Evolutionary conservation across 352 stramenopile species (phyloP).

Genomic region (Thraustotheca clavata): DNA sequence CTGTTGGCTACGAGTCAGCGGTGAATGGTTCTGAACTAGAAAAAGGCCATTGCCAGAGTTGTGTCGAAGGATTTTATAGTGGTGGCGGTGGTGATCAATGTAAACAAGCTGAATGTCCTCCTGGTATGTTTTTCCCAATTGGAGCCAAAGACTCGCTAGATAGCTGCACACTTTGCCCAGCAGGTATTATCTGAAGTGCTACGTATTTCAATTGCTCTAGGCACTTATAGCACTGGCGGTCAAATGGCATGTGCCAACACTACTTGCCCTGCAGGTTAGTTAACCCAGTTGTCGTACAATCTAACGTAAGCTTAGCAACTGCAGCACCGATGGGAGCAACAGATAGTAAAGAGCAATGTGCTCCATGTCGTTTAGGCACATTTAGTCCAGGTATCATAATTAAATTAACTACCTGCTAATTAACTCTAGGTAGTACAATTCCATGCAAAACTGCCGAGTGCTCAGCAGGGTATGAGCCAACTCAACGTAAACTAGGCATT

Average conservation of each 20-base stretch:
- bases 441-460: conserved; percentile 35
- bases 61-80: conserved; percentile 32
- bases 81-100: conserved; percentile 34
- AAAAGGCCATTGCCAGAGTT: conserved; percentile 38
- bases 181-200: not conserved
- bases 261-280: conserved; percentile 18
- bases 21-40: conserved; percentile 24
- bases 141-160: conserved; percentile 16
- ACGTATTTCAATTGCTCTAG: not conserved
- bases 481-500: conserved; percentile 24
- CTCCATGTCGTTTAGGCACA: conserved; percentile 31
- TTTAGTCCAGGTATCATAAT: conserved; percentile 24
- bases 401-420: not conserved
- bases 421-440: conserved; percentile 21
- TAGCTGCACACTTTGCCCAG: conserved; percentile 5
- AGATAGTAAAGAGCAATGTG: conserved; percentile 26
- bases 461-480: conserved; percentile 28
- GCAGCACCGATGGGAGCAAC: conserved; percentile 24
- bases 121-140: conserved; percentile 25
- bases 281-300: not conserved
- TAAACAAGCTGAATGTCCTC: conserved; percentile 29
- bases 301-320: not conserved
- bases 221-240: not conserved
- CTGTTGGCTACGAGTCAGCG: conserved; percentile 26
- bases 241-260: conserved; percentile 3